Percentiles rank a stretch among this genome's conserved stretches.
Evolutionary conservation across 441 rosid species (phyloP).

Genomic region (Bruguiera hainesii): DNA sequence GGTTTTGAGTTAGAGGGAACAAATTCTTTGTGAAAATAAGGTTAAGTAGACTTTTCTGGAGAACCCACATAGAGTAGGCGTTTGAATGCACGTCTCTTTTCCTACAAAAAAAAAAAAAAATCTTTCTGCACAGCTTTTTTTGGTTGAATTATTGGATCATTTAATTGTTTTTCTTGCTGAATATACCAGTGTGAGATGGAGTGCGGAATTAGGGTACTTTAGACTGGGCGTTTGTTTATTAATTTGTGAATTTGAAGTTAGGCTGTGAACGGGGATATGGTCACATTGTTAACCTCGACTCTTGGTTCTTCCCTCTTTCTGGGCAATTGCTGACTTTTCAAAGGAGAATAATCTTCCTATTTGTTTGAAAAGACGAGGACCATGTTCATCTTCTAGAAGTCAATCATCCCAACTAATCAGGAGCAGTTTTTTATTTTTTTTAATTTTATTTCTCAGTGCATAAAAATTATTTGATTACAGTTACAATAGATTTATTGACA

Average conservation of each 20-base stretch:
- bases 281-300: constrained; percentile 12
- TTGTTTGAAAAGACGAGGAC: background rate
- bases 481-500: background rate
- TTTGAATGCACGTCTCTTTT: too few relatives aligned
- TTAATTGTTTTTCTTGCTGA: background rate
- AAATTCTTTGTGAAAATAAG: too few relatives aligned
- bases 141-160: background rate
- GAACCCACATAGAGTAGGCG: too few relatives aligned
- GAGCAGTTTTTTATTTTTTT: too few relatives aligned
- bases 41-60: too few relatives aligned
- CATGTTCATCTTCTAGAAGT: background rate
- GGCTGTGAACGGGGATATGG: background rate
- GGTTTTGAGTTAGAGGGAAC: too few relatives aligned
- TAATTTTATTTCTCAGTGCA: too few relatives aligned
- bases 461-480: background rate
- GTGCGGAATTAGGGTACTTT: background rate
- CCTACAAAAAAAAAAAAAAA: too few relatives aligned
- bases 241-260: background rate
- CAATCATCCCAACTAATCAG: too few relatives aligned
- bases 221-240: background rate
- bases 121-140: background rate
- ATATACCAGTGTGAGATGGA: background rate
- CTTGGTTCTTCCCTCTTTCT: background rate
- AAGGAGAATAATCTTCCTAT: background rate
- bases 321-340: background rate